These are phyloP conservation scores for Eucalyptus decipiens DNA, from an alignment of 345 rosid genomes.

Conservation along the genomic window DNA sequence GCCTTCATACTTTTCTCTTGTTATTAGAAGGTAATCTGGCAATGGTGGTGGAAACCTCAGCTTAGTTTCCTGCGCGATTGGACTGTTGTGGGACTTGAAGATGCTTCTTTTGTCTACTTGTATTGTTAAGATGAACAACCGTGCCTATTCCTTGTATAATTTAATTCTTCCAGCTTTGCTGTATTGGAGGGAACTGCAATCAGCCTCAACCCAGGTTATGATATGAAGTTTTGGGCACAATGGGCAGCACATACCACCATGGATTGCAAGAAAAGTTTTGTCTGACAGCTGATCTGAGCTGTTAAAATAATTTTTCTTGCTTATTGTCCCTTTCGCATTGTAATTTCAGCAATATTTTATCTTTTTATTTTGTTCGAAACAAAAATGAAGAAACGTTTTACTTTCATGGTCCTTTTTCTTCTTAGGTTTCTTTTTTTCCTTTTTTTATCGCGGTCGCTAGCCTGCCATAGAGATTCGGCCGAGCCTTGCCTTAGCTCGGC, in stretches of 20 bases:
- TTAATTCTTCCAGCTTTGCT: constrained; percentile 50
- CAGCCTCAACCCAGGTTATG: constrained; percentile 59
- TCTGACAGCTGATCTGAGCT: constrained; percentile 76
- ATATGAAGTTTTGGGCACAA: constrained; percentile 60
- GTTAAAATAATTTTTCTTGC: neutral
- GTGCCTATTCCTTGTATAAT: neutral
- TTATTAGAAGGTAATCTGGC: constrained; percentile 63
- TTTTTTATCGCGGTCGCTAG: no score
- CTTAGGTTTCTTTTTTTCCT: no score
- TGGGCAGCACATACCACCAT: constrained; percentile 70
- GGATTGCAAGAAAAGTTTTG: constrained; percentile 85
- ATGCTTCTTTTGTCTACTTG: neutral
- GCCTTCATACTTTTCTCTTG: constrained; percentile 90
- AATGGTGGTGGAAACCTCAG: neutral
- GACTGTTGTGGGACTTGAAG: neutral
- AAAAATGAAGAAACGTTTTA: no score
- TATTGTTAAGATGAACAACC: neutral
- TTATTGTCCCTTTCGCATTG: no score
- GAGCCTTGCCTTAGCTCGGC: no score
- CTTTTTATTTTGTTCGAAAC: no score
- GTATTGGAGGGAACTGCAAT: constrained; percentile 93
- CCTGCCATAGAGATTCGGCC: no score
- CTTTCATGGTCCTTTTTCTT: no score
- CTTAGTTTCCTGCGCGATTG: no score
- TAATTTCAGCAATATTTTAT: no score